These are phyloP conservation scores for Coemansia sp. DNA, from an alignment of 192 early-diverging fungal species.

Conservation along the genomic window DNA sequence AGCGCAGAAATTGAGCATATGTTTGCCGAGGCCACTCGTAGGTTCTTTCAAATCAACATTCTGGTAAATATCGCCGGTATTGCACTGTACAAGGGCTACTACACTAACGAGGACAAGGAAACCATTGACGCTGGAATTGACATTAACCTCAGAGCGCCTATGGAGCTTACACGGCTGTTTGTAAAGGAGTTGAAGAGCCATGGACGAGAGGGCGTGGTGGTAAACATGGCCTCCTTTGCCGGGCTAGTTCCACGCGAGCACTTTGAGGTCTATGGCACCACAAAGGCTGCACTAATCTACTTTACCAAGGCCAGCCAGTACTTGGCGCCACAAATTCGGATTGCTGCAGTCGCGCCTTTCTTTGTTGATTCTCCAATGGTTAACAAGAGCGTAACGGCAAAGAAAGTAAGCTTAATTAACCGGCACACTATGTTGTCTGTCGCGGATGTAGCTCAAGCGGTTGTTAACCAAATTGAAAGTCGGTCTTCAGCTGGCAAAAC, in stretches of 20 bases:
- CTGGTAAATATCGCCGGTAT: slow-evolving; percentile 67
- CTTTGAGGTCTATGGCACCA: slow-evolving; percentile 73
- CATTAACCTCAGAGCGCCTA: slow-evolving; percentile 73
- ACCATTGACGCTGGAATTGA: slow-evolving; percentile 61
- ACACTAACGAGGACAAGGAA: slow-evolving; percentile 43
- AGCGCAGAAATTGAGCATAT: slow-evolving; percentile 20
- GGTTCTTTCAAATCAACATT: slow-evolving; percentile 60
- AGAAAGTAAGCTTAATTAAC: slow-evolving; percentile 24
- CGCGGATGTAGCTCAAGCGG: slow-evolving; percentile 32
- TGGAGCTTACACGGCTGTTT: slow-evolving; percentile 69
- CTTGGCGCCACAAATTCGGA: slow-evolving; percentile 55
- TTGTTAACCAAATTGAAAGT: slow-evolving; percentile 23
- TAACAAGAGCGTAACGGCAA: slow-evolving; percentile 23
- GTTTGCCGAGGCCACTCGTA: slow-evolving; percentile 43
- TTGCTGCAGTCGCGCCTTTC: slow-evolving; percentile 63
- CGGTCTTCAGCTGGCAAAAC: slow-evolving; percentile 23
- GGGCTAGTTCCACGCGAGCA: slow-evolving; percentile 54
- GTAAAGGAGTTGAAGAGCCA: slow-evolving; percentile 57
- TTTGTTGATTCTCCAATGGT: slow-evolving; percentile 59
- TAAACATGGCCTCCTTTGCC: slow-evolving; percentile 75
- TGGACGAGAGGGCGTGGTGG: slow-evolving; percentile 59
- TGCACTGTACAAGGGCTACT: slow-evolving; percentile 45
- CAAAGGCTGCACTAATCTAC: slow-evolving; percentile 72
- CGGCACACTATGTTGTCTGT: slow-evolving; percentile 15
- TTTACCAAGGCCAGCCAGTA: slow-evolving; percentile 55